A percentile compares a stretch with the other conserved stretches of the same genome.
Evolutionary conservation across 2,329 filamentous ascomycete genomes (phyloP).

Genomic region (Colletotrichum sp.): DNA sequence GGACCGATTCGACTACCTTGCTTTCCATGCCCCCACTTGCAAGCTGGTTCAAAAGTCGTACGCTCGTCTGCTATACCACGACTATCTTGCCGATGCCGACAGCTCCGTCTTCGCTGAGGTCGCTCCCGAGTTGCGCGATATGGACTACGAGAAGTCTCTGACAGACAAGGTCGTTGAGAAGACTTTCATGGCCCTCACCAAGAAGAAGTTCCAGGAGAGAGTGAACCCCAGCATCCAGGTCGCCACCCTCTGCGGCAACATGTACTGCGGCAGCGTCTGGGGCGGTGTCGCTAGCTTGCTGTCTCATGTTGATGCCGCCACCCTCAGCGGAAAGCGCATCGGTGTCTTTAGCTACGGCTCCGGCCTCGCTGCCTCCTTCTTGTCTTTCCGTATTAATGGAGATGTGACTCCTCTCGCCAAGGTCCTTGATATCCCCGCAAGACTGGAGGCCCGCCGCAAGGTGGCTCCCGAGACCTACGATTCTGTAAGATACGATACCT

Average conservation of each 20-base stretch:
- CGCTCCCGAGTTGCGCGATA: constrained; percentile 75
- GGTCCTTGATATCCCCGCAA: constrained; percentile 71
- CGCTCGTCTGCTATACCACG: constrained; percentile 83
- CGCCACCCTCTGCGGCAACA: constrained; percentile 76
- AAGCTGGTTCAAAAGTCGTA: constrained; percentile 89
- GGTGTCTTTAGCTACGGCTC: constrained; percentile 83
- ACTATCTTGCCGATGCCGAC: constrained; percentile 76
- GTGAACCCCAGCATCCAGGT: constrained; percentile 77
- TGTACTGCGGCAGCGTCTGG: constrained; percentile 76
- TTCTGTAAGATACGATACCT: constrained; percentile 55
- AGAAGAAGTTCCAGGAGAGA: constrained; percentile 84
- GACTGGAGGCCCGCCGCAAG: constrained; percentile 68
- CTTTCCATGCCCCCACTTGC: constrained; percentile 86
- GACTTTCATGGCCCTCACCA: constrained; percentile 82
- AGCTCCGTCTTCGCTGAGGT: constrained; percentile 75
- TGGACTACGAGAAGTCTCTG: constrained; percentile 81
- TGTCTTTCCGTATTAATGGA: constrained; percentile 75
- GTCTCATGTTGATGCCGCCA: constrained; percentile 65
- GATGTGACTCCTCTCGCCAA: constrained; percentile 72
- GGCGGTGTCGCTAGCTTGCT: constrained; percentile 77
- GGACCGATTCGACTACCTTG: constrained; percentile 83
- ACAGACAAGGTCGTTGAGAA: constrained; percentile 86
- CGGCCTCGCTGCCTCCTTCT: constrained; percentile 74
- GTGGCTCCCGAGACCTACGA: constrained; percentile 78
- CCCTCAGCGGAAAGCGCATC: constrained; percentile 74